Percentiles rank a stretch among this genome's conserved stretches.
These are phyloP conservation scores for Zelonia costaricensis DNA, from an alignment of 208 protist species.

Conservation along the genomic window DNA sequence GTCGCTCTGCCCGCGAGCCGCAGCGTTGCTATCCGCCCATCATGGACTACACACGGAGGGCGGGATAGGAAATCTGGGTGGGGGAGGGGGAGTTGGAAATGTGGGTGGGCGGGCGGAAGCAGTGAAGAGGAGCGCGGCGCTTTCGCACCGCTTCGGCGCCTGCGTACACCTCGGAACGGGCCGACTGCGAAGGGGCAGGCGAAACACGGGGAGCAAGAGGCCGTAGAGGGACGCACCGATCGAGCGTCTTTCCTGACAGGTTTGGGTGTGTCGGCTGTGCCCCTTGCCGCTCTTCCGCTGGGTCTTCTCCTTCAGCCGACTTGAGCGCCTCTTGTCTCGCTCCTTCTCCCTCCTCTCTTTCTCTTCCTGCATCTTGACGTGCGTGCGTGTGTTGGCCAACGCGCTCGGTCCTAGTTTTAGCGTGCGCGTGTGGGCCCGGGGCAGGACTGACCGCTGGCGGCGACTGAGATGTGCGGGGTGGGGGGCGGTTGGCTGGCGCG, in stretches of 20 bases:
- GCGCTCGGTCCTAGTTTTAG: too few relatives aligned
- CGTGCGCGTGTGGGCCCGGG: not conserved
- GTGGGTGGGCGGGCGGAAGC: not conserved
- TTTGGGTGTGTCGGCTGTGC: not conserved
- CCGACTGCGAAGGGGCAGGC: not conserved
- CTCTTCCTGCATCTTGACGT: conserved; percentile 1
- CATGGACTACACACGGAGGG: too few relatives aligned
- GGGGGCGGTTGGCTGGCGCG: too few relatives aligned
- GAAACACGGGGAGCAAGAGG: not conserved
- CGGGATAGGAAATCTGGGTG: too few relatives aligned
- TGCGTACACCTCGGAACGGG: too few relatives aligned
- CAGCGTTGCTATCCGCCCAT: too few relatives aligned
- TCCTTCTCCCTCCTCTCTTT: conserved; percentile 1
- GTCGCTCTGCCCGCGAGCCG: too few relatives aligned
- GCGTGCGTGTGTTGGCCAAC: not conserved
- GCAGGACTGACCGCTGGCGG: too few relatives aligned
- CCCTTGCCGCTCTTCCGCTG: not conserved
- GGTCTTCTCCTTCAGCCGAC: not conserved
- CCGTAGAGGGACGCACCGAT: not conserved
- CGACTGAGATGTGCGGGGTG: too few relatives aligned
- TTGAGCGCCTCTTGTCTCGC: too few relatives aligned
- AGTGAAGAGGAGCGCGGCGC: not conserved
- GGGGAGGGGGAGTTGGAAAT: not conserved
- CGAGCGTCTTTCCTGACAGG: not conserved
- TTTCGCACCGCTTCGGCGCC: too few relatives aligned